A percentile compares a stretch with the other conserved stretches of the same genome.
Conservation (phyloP, 306 rosid species). For the Sophora flavescens region DNA sequence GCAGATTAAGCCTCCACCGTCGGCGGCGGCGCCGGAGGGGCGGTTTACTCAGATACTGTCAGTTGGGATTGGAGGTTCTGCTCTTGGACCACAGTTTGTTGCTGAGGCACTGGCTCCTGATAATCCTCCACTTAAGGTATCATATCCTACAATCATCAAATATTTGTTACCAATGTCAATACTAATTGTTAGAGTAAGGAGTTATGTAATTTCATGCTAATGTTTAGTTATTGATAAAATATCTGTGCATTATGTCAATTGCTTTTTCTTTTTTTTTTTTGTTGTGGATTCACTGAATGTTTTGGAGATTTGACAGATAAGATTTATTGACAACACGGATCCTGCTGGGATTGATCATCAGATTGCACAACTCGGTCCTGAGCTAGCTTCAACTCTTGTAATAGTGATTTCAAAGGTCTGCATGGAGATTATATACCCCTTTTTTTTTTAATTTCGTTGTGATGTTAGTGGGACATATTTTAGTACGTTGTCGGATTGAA, state of each 20-base stretch:
- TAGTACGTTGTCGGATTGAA: slow-evolving; percentile 39
- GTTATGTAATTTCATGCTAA: neutral
- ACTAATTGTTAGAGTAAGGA: neutral
- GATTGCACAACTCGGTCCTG: slow-evolving; percentile 94
- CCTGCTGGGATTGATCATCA: slow-evolving; percentile 99
- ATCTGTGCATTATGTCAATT: slow-evolving; percentile 5
- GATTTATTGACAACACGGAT: slow-evolving; percentile 98
- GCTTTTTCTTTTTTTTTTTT: neutral
- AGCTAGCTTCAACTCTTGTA: slow-evolving; percentile 91
- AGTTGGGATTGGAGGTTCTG: slow-evolving; percentile 96
- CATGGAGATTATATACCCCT: slow-evolving; percentile 18
- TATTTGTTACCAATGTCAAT: neutral
- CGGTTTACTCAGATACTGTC: slow-evolving; percentile 87
- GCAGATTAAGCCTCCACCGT: slow-evolving; percentile 95
- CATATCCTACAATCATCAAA: too few species aligned
- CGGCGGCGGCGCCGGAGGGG: slow-evolving; percentile 55
- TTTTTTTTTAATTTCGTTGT: slow-evolving; percentile 1
- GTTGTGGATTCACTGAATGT: slow-evolving; percentile 5
- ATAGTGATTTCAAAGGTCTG: slow-evolving; percentile 93
- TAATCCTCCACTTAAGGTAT: slow-evolving; percentile 96
- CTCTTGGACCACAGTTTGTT: slow-evolving; percentile 99
- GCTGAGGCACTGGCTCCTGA: slow-evolving; percentile 99
- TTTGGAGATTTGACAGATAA: slow-evolving; percentile 71
- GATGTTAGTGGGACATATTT: neutral
- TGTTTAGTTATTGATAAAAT: slow-evolving; percentile 16